Conservation (phyloP, 164 flowering plant genomes). For the Umbellularia californica region DNA sequence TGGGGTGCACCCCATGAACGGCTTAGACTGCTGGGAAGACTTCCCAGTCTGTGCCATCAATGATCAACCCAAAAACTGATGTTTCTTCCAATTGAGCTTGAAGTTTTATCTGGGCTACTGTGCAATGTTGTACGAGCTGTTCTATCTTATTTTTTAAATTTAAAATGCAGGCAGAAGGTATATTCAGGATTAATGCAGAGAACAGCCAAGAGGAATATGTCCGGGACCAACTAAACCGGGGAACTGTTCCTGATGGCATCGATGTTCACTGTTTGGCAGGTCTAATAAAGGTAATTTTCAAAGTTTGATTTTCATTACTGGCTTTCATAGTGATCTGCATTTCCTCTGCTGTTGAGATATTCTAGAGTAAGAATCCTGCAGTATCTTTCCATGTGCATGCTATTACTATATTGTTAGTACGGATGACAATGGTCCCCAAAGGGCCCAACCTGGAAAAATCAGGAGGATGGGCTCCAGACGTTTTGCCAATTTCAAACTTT, state of each 20-base stretch:
- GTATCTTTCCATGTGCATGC: too few species aligned
- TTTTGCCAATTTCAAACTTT: too few species aligned
- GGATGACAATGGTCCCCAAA: too few species aligned
- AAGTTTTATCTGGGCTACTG: neutral
- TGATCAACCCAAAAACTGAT: neutral
- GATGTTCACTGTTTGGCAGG: conserved; percentile 95
- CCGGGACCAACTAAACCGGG: conserved; percentile 76
- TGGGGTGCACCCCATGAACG: neutral
- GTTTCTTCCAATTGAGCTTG: neutral
- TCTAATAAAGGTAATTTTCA: conserved; percentile 66
- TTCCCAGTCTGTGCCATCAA: neutral
- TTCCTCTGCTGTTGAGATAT: too few species aligned
- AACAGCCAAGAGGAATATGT: conserved; percentile 83
- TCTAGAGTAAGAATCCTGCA: too few species aligned
- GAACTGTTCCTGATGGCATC: conserved; percentile 66
- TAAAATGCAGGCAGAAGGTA: conserved; percentile 73
- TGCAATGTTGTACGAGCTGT: neutral
- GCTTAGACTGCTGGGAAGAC: neutral
- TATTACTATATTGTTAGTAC: too few species aligned
- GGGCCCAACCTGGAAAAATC: too few species aligned
- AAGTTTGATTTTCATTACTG: neutral
- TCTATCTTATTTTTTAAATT: neutral
- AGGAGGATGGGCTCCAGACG: too few species aligned
- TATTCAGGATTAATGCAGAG: conserved; percentile 81
- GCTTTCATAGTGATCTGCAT: neutral